Conservation (phyloP, 352 stramenopile genomes). For the Phytophthora idaei region DNA sequence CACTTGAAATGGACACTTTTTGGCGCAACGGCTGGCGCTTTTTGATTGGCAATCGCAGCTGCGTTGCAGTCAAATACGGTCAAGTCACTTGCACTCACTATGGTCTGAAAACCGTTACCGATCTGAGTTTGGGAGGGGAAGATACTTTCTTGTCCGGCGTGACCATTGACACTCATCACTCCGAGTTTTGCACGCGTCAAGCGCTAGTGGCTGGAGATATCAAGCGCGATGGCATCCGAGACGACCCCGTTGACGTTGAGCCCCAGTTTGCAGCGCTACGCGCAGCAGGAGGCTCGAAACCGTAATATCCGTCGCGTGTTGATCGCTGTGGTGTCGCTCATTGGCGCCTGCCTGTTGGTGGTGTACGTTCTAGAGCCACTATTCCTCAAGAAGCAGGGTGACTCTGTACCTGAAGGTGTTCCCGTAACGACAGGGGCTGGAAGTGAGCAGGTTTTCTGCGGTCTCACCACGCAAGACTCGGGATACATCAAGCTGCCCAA, state of each 20-base stretch:
- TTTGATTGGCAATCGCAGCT: constrained; percentile 32
- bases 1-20: constrained; percentile 1
- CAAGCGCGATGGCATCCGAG: constrained; percentile 27
- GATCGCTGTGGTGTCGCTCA: constrained; percentile 22
- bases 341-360: constrained; percentile 24
- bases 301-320: constrained; percentile 26
- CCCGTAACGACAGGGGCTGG: constrained; percentile 4
- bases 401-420: constrained; percentile 15
- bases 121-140: constrained; percentile 13
- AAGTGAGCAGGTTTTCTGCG: constrained; percentile 47
- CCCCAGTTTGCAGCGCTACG: constrained; percentile 27
- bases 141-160: constrained; percentile 11
- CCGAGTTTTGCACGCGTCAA: constrained; percentile 6
- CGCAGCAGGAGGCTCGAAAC: constrained; percentile 27
- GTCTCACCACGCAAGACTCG: constrained; percentile 58
- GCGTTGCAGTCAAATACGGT: constrained; percentile 14
- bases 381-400: constrained; percentile 3
- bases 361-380: constrained; percentile 29
- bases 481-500: constrained; percentile 68
- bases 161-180: constrained; percentile 23
- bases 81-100: constrained; percentile 5
- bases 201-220: background rate
- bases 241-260: constrained; percentile 29
- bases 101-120: constrained; percentile 22
- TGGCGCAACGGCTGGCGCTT: constrained; percentile 8